phyloP scores from a whole-genome alignment of 257 asterid species.

The Plectranthus barbatus region DNA sequence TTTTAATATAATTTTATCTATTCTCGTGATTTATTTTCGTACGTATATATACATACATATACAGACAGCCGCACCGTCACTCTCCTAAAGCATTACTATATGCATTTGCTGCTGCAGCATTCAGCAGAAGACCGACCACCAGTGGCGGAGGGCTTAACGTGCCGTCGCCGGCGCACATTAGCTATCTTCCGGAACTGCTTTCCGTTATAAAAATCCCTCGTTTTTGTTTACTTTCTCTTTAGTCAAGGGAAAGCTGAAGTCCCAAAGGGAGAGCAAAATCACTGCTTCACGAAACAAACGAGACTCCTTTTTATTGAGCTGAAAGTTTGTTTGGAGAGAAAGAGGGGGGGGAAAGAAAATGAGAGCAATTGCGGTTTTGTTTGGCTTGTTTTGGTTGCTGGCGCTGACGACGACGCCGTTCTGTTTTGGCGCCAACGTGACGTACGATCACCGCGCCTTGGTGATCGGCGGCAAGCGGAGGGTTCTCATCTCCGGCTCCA shows the following conservation, averaged over 20 bases:
- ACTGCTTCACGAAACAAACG: constrained; percentile 14
- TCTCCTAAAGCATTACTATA: constrained; percentile 9
- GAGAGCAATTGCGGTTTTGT: constrained; percentile 12
- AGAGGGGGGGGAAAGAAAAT: background rate
- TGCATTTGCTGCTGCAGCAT: background rate
- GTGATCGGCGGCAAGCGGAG: constrained; percentile 54
- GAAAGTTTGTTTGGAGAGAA: background rate
- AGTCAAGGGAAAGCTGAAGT: constrained; percentile 8
- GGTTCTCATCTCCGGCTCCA: constrained; percentile 59
- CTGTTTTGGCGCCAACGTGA: constrained; percentile 47
- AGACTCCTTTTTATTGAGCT: background rate
- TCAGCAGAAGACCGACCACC: constrained; percentile 2
- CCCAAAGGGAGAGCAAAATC: constrained; percentile 9
- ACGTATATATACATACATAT: background rate
- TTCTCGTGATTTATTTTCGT: too few relatives aligned
- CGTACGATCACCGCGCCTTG: constrained; percentile 72
- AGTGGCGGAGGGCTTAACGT: constrained; percentile 19
- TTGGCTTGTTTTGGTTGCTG: constrained; percentile 18
- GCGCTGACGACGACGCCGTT: constrained; percentile 29
- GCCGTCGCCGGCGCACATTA: constrained; percentile 29
- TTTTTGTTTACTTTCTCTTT: constrained; percentile 2
- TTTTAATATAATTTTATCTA: background rate
- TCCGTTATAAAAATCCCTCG: background rate
- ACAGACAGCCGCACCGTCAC: constrained; percentile 17
- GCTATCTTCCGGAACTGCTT: constrained; percentile 10